Base-by-base conservation (phyloP, 2,329 filamentous ascomycete species). In the Claviceps paspali region DNA sequence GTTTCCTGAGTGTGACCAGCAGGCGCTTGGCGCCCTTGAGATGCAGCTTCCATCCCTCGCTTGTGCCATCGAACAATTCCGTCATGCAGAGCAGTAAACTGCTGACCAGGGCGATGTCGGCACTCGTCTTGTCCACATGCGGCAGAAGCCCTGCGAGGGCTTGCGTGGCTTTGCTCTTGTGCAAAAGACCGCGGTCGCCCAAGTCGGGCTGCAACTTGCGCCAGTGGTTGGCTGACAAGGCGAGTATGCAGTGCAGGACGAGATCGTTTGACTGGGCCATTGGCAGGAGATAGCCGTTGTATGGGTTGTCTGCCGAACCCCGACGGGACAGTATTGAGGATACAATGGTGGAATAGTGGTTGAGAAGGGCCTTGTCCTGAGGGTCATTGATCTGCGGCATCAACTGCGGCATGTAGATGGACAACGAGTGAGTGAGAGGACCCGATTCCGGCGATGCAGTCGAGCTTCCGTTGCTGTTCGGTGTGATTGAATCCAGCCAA, bases 81-180 rank as follows among this genome's bases (percentile, higher is more conserved):
- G 60, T 60, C 49, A 63, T 56, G 39, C 59, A 63, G 0, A 63
- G 52, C 8, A 63, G 38, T 11, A 63, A 49, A n/a, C 60, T 56
- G 12, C 57, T 54, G 3, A 55, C 53, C 15, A 62, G 58, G 8
- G 60, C 57, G 35, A 60, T 53, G 29, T 55, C 52, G 12, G 48
- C 49, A 10, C 47, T 53, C 6, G 46, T 48, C 18, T 41, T 46
- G 30, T 55, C 48, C 1, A 62, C 56, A 9, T 57, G 54, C 1
- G 55, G 54, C 17, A 59, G 41, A 12, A 57, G 42, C n/a, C 46
- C 39, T 18, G 53, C 53, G 12, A 57, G 43, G 3, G 52, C 42
- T 33, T 54, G 48, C 1, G 52, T 53, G 3, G 54, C 55, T 35
- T 54, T 48, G 41, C 50, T 50, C 40, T 57, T 51, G 38, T 56